Evolutionary conservation across 345 rosid species (phyloP).

Genomic region (Syzygium aromaticum): DNA sequence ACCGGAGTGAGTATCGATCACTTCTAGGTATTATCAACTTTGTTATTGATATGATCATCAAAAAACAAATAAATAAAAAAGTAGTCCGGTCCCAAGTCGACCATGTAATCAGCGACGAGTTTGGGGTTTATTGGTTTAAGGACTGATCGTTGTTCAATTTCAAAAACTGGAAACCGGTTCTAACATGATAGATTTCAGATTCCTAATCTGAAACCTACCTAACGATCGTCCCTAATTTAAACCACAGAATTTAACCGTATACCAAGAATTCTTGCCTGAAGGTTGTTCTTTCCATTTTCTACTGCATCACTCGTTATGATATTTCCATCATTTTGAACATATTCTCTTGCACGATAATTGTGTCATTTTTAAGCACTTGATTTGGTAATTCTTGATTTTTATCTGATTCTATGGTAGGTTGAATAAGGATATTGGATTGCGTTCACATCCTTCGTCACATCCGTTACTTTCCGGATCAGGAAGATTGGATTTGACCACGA

Average conservation of each 20-base stretch:
- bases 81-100: not conserved
- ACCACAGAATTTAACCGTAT: not conserved
- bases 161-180: rapidly evolving
- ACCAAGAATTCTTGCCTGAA: not conserved
- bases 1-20: too few relatives aligned
- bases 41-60: not conserved
- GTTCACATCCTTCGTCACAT: not conserved
- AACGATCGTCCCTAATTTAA: not conserved
- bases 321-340: not conserved
- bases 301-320: not conserved
- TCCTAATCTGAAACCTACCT: rapidly evolving
- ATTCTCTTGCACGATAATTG: not conserved
- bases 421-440: not conserved
- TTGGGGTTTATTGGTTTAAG: rapidly evolving
- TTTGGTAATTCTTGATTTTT: not conserved
- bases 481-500: not conserved
- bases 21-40: not conserved
- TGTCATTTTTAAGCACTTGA: not conserved
- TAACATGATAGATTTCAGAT: rapidly evolving
- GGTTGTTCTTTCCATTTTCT: not conserved
- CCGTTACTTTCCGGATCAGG: not conserved
- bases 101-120: rapidly evolving
- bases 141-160: rapidly evolving
- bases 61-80: not conserved
- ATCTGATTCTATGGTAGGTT: not conserved